These are phyloP conservation scores for Hortiboletus flavorubellus DNA, from an alignment of 768 basidiomycete genomes.

Conservation along the genomic window DNA sequence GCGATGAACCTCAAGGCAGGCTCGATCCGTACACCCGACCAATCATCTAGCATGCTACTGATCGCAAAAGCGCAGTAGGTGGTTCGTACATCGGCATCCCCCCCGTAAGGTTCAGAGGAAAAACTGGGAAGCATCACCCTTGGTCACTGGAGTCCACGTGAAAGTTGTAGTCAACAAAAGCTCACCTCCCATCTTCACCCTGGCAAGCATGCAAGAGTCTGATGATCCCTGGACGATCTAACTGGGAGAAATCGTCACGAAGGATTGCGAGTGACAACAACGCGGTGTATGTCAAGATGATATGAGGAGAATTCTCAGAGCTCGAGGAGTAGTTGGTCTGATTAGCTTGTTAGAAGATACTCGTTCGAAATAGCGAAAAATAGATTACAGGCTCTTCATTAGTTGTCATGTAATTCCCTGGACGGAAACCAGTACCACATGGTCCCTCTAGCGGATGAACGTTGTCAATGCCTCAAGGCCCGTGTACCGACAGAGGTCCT, in stretches of 20 bases:
- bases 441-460: slow-evolving; percentile 42
- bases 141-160: not conserved
- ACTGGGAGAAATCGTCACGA: slow-evolving; percentile 72
- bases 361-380: not conserved
- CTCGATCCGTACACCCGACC: slow-evolving; percentile 66
- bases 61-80: slow-evolving; percentile 87
- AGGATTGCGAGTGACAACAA: slow-evolving; percentile 80
- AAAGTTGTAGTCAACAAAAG: slow-evolving; percentile 8
- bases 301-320: slow-evolving; percentile 65
- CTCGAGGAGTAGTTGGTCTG: slow-evolving; percentile 39
- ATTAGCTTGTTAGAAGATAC: slow-evolving; percentile 10
- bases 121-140: slow-evolving; percentile 45
- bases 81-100: slow-evolving; percentile 78
- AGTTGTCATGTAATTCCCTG: slow-evolving; percentile 67
- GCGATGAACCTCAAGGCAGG: slow-evolving; percentile 61
- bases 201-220: slow-evolving; percentile 71
- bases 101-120: slow-evolving; percentile 61
- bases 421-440: slow-evolving; percentile 68
- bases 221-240: slow-evolving; percentile 69
- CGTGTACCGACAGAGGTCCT: slow-evolving; percentile 6
- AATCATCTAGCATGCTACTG: slow-evolving; percentile 73
- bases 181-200: slow-evolving; percentile 76
- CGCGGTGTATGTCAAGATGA: slow-evolving; percentile 94
- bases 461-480: not conserved
- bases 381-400: slow-evolving; percentile 16